These are phyloP conservation scores for Sporothrix schenckii DNA, from an alignment of 2,329 filamentous ascomycete genomes.

Conservation along the genomic window DNA sequence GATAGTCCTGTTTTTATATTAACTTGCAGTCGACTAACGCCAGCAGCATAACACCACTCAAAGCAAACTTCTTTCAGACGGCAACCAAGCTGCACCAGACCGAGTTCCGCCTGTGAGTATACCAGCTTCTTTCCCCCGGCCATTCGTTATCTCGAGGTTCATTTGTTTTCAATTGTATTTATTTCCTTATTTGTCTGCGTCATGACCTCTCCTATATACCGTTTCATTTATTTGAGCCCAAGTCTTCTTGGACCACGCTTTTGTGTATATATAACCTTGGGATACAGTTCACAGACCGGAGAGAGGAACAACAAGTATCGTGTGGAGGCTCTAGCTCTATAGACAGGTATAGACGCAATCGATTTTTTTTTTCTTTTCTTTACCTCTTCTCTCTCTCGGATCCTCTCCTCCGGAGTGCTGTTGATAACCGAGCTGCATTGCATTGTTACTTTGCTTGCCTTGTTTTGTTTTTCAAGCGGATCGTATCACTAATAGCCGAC, in stretches of 20 bases:
- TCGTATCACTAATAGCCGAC: background rate
- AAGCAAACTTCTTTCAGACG: constrained; percentile 88
- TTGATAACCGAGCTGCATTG: background rate
- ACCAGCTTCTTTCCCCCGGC: constrained; percentile 2
- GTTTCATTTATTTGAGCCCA: background rate
- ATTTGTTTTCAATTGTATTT: background rate
- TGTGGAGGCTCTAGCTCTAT: constrained; percentile 30
- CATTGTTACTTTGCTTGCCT: background rate
- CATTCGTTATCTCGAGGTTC: background rate
- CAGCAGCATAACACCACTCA: constrained; percentile 79
- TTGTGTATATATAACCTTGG: background rate
- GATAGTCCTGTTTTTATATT: background rate
- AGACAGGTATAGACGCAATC: constrained; percentile 33
- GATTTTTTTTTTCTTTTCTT: background rate
- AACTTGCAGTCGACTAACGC: constrained; percentile 2
- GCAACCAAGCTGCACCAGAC: constrained; percentile 62
- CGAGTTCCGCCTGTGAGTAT: constrained; percentile 86
- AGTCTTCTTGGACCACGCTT: background rate
- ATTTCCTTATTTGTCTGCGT: background rate
- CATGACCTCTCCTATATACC: background rate
- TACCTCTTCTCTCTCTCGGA: background rate
- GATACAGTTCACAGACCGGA: background rate
- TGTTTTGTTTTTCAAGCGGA: background rate
- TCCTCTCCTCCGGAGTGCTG: too few species aligned
- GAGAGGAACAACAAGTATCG: constrained; percentile 6